Evolutionary conservation across 495 filamentous ascomycete genomes (phyloP).

Genomic region (Aspergillus panamensis): DNA sequence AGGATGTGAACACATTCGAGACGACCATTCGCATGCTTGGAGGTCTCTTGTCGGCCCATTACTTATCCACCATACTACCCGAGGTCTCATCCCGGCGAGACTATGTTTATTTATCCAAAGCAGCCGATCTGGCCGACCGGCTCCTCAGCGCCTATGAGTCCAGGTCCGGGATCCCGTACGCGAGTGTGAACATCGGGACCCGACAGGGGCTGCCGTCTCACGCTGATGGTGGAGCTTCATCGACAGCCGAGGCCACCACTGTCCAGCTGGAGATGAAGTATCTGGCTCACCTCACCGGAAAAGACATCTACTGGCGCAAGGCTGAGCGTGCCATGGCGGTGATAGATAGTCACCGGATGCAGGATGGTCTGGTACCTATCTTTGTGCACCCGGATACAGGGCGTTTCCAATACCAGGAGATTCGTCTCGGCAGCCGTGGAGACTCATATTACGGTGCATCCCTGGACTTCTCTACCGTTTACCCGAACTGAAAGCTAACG

Average conservation of each 20-base stretch:
- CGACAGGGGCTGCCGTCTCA: constrained; percentile 74
- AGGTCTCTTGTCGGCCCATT: constrained; percentile 89
- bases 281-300: constrained; percentile 87
- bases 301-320: constrained; percentile 82
- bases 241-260: constrained; percentile 86
- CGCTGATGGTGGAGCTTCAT: constrained; percentile 79
- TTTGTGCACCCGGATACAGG: constrained; percentile 79
- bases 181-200: constrained; percentile 81
- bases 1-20: constrained; percentile 96
- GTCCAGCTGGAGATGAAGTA: constrained; percentile 97
- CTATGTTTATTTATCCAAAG: constrained; percentile 93
- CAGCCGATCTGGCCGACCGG: constrained; percentile 83
- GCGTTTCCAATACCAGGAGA: constrained; percentile 72
- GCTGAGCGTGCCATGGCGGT: constrained; percentile 88
- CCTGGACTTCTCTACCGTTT: too few relatives aligned
- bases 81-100: constrained; percentile 63
- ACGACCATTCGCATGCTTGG: constrained; percentile 98
- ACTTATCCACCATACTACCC: constrained; percentile 72
- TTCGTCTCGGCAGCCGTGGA: constrained; percentile 85
- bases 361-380: constrained; percentile 86
- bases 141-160: constrained; percentile 84
- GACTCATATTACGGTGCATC: constrained; percentile 83
- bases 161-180: constrained; percentile 77
- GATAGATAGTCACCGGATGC: constrained; percentile 69
- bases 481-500: too few relatives aligned